Evolutionary conservation across 2,329 filamentous ascomycete genomes (phyloP).

Genomic region (Pseudogymnoascus sp.): DNA sequence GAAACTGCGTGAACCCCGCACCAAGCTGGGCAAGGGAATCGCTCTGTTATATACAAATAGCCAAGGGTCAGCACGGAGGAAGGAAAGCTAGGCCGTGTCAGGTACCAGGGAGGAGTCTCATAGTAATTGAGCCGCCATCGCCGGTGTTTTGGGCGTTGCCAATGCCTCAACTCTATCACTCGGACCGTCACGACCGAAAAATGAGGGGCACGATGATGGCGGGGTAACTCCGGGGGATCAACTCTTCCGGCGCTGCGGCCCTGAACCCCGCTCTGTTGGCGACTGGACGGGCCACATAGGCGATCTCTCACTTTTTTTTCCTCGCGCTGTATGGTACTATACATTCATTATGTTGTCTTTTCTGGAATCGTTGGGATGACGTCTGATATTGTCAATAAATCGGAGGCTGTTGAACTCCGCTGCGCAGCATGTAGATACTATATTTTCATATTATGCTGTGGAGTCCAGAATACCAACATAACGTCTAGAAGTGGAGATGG

Average conservation of each 20-base stretch:
- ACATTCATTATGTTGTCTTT: not conserved
- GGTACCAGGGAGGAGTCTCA: not conserved
- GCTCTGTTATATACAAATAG: not conserved
- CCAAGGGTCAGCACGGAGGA: slow-evolving; percentile 1
- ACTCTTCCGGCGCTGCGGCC: not conserved
- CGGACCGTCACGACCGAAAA: slow-evolving; percentile 48
- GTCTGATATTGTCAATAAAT: slow-evolving; percentile 7
- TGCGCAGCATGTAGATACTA: not conserved
- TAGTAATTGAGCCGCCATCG: not conserved
- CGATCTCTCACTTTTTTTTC: not conserved
- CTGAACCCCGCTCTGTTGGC: not conserved
- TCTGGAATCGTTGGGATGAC: not conserved
- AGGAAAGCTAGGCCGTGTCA: not conserved
- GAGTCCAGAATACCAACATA: not conserved
- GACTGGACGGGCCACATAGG: not conserved
- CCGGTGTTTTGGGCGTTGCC: slow-evolving; percentile 12
- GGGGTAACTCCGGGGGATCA: slow-evolving; percentile 2
- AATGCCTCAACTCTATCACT: slow-evolving; percentile 36
- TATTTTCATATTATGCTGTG: not conserved
- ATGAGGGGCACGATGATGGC: slow-evolving; percentile 27
- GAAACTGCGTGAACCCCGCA: slow-evolving; percentile 1
- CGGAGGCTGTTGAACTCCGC: not conserved
- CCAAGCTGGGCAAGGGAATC: not conserved
- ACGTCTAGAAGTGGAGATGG: not conserved
- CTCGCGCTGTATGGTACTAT: not conserved